phyloP scores from a whole-genome alignment of 257 asterid genomes.

The Verbascum thapsus region DNA sequence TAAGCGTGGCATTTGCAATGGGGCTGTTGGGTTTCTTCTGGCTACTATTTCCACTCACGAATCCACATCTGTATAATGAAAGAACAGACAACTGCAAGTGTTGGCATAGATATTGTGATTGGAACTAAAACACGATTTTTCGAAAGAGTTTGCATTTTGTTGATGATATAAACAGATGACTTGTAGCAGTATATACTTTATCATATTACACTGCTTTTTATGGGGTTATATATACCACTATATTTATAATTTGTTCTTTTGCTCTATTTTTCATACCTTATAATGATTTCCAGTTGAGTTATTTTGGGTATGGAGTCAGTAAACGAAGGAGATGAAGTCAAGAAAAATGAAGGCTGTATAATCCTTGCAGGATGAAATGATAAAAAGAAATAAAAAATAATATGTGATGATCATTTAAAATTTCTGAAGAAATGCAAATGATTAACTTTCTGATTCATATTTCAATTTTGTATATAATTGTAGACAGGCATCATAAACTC shows the following conservation, averaged over 20 bases:
- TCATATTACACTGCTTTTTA: background rate
- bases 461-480: slow-evolving; percentile 29
- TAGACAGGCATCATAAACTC: slow-evolving; percentile 33
- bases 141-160: background rate
- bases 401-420: slow-evolving; percentile 36
- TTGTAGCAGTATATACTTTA: slow-evolving; percentile 7
- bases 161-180: slow-evolving; percentile 4
- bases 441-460: slow-evolving; percentile 34
- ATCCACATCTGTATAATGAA: slow-evolving; percentile 54
- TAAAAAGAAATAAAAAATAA: slow-evolving; percentile 17
- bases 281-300: slow-evolving; percentile 18
- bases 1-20: slow-evolving; percentile 47
- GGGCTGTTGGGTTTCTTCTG: slow-evolving; percentile 66
- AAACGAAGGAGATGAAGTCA: slow-evolving; percentile 27
- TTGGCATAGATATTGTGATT: slow-evolving; percentile 76
- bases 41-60: slow-evolving; percentile 72
- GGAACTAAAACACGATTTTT: slow-evolving; percentile 40
- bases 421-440: slow-evolving; percentile 28
- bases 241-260: background rate
- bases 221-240: background rate
- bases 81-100: slow-evolving; percentile 62
- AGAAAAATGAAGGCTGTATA: slow-evolving; percentile 47
- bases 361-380: slow-evolving; percentile 40
- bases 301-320: slow-evolving; percentile 25
- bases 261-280: slow-evolving; percentile 14